Base-by-base conservation (phyloP, 78 protist genomes). In the Bigelowiella natans region DNA sequence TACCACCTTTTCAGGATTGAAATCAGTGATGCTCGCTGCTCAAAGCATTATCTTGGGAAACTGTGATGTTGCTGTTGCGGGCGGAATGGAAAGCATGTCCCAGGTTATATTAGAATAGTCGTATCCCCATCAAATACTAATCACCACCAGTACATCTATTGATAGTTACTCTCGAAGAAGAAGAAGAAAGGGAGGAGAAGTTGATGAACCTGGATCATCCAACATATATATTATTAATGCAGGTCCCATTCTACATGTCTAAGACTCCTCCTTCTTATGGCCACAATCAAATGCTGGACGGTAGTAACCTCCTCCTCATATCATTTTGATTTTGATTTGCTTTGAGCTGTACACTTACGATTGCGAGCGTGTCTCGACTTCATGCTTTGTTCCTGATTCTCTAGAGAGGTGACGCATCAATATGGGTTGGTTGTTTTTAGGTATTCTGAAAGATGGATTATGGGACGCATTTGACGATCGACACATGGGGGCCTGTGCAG, bases 31-130 rank as follows among this genome's bases (percentile, higher is more conserved):
- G 93, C 40, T 95, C 7, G 99, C 95, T 7, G 95, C 99, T 0
- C 97, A 95, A 89, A 88, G 92, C 2, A 94, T 97, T 36, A 7
- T 31, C 31, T 94, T 97, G 1, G 98, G 98, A 7, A 91, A 93
- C 2, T 18, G 36, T 29, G 92, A 73, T 11, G 88, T 90, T 26
- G 36, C 39, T 1, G 82, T 90, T 7, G 93, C 93, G 11, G 93
- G 93, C 2, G 99, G 99, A 26, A 95, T 98, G 94, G 99, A 99
- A 92, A 51, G 91, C 63, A 99, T 99, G 99, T 90, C 97, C 31
- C 92, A 97, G 63, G 96, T 88, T 0, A n/a, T n/a, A n/a, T n/a
- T n/a, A n/a, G n/a, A n/a, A n/a, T 99, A 98, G 36, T 96, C 88
- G 86, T 95, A 95, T 89, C 85, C 94, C 31, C 93, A 85, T 39